These are phyloP conservation scores for Arctium minus DNA, from an alignment of 129 eudicot genomes.

Conservation along the genomic window DNA sequence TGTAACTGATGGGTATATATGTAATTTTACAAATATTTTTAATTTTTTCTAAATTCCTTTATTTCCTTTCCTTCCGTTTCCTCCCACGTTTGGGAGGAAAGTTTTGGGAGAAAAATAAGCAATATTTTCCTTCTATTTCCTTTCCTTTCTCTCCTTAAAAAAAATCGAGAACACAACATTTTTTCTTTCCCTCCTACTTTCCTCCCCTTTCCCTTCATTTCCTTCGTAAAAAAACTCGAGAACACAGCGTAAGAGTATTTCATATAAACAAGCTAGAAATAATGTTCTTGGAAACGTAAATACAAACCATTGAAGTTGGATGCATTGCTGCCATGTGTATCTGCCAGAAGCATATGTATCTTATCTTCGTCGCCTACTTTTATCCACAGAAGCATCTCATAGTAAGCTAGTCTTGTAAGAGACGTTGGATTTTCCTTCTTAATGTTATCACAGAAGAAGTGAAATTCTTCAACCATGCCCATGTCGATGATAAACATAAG, in stretches of 20 bases:
- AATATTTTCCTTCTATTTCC: too few species aligned
- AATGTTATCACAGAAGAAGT: conserved; percentile 45
- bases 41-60: too few species aligned
- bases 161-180: too few species aligned
- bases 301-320: conserved; percentile 54
- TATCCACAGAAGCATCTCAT: conserved; percentile 84
- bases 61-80: too few species aligned
- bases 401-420: conserved; percentile 61
- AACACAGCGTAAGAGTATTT: neutral
- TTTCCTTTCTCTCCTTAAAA: too few species aligned
- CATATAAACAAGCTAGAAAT: neutral
- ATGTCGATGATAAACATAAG: conserved; percentile 59
- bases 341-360: conserved; percentile 47
- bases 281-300: neutral
- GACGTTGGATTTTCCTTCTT: conserved; percentile 59
- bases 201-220: too few species aligned
- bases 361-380: conserved; percentile 50
- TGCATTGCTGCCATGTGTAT: conserved; percentile 35
- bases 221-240: too few species aligned
- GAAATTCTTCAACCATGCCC: conserved; percentile 69
- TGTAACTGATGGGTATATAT: too few species aligned
- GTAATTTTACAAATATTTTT: too few species aligned
- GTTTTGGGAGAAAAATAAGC: too few species aligned
- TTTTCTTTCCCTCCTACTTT: too few species aligned
- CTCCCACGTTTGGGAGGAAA: too few species aligned